Conservation (phyloP, 805 yeast species). For the Candida multigemmis region DNA sequence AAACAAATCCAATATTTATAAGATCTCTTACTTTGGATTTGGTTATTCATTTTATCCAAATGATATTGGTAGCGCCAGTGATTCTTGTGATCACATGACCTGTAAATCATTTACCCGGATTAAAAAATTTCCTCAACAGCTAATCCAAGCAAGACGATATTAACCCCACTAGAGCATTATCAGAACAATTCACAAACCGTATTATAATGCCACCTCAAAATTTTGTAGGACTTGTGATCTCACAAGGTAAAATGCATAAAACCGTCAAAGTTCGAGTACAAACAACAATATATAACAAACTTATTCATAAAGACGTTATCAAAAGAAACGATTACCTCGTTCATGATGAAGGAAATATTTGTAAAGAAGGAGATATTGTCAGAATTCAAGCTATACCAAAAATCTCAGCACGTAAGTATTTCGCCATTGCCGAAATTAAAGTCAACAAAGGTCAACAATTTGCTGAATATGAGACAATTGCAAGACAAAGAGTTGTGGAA, state of each 20-base stretch:
- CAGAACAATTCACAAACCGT: not conserved
- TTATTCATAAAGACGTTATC: conserved; percentile 66
- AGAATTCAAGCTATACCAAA: conserved; percentile 88
- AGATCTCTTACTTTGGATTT: too few relatives aligned
- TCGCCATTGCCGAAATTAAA: conserved; percentile 89
- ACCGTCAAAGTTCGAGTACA: conserved; percentile 90
- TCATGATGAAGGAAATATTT: conserved; percentile 86
- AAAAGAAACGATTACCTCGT: conserved; percentile 79
- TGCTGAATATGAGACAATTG: conserved; percentile 67
- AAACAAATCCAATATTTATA: too few relatives aligned
- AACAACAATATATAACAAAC: conserved; percentile 61
- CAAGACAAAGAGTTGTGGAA: conserved; percentile 53
- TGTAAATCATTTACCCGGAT: too few relatives aligned
- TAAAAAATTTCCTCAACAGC: too few relatives aligned
- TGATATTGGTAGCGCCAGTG: too few relatives aligned
- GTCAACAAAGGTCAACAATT: conserved; percentile 87
- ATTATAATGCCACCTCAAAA: conserved; percentile 84
- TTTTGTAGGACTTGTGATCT: conserved; percentile 84
- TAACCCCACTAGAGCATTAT: too few relatives aligned
- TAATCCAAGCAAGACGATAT: too few relatives aligned
- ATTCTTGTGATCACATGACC: too few relatives aligned
- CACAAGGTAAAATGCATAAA: conserved; percentile 94
- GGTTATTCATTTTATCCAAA: too few relatives aligned
- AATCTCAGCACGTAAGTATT: conserved; percentile 68
- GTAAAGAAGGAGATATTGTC: conserved; percentile 93